These are phyloP conservation scores for Corynascus novoguineensis DNA, from an alignment of 495 filamentous ascomycete genomes.

Conservation along the genomic window DNA sequence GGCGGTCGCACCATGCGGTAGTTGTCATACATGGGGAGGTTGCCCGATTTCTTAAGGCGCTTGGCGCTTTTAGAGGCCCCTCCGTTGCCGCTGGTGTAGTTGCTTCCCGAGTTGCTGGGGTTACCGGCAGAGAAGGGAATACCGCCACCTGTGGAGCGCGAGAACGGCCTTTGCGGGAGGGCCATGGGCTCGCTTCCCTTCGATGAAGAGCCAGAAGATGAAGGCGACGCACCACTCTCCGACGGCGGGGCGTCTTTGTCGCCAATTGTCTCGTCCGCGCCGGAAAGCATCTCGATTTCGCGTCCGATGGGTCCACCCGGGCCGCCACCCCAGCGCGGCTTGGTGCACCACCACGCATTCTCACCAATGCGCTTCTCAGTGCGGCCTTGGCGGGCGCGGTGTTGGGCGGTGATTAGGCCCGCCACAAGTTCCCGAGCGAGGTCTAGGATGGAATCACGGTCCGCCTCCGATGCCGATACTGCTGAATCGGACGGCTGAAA, in stretches of 20 bases:
- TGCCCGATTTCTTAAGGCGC: slow-evolving; percentile 43
- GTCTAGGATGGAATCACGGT: slow-evolving; percentile 55
- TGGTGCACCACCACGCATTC: slow-evolving; percentile 74
- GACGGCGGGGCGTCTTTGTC: slow-evolving; percentile 38
- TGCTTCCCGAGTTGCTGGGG: slow-evolving; percentile 19
- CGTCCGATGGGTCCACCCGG: slow-evolving; percentile 56
- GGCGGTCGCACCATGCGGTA: slow-evolving; percentile 59
- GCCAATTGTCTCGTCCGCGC: slow-evolving; percentile 34
- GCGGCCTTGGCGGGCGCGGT: slow-evolving; percentile 67
- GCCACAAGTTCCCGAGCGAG: slow-evolving; percentile 67
- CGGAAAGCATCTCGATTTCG: slow-evolving; percentile 43
- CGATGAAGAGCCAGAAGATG: neutral
- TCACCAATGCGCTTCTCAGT: slow-evolving; percentile 63
- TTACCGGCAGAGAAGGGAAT: neutral
- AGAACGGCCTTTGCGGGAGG: slow-evolving; percentile 11
- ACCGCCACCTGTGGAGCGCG: neutral
- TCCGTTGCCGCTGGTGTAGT: neutral
- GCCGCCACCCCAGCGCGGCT: slow-evolving; percentile 71
- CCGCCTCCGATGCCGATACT: neutral
- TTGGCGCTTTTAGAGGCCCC: slow-evolving; percentile 40
- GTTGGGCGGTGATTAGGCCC: slow-evolving; percentile 73
- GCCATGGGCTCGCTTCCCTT: neutral
- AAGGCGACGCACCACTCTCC: neutral
- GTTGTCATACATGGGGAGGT: slow-evolving; percentile 48
- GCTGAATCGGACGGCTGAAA: slow-evolving; percentile 33